Percentiles rank a stretch among this genome's conserved stretches.
These are phyloP conservation scores for Micractinium conductrix DNA, from an alignment of 139 green algal species.

Conservation along the genomic window DNA sequence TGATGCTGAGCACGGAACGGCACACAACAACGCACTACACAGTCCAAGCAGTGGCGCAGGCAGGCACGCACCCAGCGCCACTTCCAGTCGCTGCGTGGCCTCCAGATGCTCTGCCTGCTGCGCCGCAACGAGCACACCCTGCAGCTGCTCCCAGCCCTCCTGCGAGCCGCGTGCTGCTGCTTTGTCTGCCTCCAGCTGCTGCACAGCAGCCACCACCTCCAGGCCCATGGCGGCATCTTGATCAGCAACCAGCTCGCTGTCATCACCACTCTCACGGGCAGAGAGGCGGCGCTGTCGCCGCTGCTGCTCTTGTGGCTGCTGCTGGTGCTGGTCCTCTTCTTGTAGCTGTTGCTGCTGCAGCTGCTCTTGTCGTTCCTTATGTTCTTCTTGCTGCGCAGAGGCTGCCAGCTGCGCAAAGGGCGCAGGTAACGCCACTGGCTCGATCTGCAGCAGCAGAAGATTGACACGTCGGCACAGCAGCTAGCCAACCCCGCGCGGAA, in stretches of 20 bases:
- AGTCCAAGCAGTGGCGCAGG: not conserved
- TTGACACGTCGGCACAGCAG: too few species aligned
- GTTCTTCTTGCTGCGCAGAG: not conserved
- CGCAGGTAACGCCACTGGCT: not conserved
- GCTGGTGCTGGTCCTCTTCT: not conserved
- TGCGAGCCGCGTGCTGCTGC: not conserved
- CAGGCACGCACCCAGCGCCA: slow-evolving; percentile 2
- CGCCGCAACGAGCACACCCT: not conserved
- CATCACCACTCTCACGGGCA: too few species aligned
- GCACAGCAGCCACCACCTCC: not conserved
- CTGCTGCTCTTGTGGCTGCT: not conserved
- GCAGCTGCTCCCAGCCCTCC: not conserved
- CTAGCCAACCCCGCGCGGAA: too few species aligned
- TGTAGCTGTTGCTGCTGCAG: not conserved
- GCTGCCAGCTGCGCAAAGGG: not conserved
- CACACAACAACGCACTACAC: not conserved
- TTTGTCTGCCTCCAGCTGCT: not conserved
- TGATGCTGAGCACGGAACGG: not conserved
- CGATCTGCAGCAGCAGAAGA: not conserved
- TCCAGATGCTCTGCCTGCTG: slow-evolving; percentile 1
- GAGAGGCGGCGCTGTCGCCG: not conserved
- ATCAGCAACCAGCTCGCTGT: not conserved
- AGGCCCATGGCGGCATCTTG: not conserved
- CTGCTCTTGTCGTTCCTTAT: not conserved
- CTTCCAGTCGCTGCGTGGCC: not conserved